These are phyloP conservation scores for Nannochloropsis oceanica DNA, from an alignment of 108 stramenopile genomes.

Conservation along the genomic window DNA sequence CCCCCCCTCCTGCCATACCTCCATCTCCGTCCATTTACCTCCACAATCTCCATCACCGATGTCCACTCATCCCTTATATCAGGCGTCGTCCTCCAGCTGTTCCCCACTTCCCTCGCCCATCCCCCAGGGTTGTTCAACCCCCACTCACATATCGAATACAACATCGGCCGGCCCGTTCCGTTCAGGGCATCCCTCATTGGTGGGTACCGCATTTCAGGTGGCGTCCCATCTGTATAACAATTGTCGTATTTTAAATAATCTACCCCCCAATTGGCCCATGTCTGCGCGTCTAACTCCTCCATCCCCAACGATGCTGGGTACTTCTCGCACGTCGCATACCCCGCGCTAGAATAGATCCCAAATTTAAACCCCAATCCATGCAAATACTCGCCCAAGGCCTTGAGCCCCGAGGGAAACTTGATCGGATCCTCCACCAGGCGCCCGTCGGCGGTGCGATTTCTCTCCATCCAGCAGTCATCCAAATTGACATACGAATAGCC, in stretches of 20 bases:
- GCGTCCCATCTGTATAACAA: conserved; percentile 21
- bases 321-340: conserved; percentile 38
- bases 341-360: conserved; percentile 47
- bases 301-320: conserved; percentile 40
- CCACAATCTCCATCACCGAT: neutral
- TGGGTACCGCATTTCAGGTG: conserved; percentile 1
- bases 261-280: conserved; percentile 38
- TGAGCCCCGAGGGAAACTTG: conserved; percentile 44
- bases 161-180: conserved; percentile 39
- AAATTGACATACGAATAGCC: conserved; percentile 48
- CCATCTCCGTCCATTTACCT: conserved; percentile 21
- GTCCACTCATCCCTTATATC: conserved; percentile 40
- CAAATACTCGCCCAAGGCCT: conserved; percentile 34
- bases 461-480: conserved; percentile 48
- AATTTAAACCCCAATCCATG: conserved; percentile 41
- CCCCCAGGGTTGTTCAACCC: conserved; percentile 25
- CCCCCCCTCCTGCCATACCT: conserved; percentile 37
- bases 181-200: conserved; percentile 46
- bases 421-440: conserved; percentile 21
- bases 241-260: conserved; percentile 53
- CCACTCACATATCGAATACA: conserved; percentile 51
- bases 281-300: conserved; percentile 41
- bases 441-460: conserved; percentile 18
- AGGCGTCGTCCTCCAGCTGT: conserved; percentile 46
- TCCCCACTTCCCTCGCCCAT: conserved; percentile 37